Evolutionary conservation across 2,329 filamentous ascomycete genomes (phyloP).

Genomic region (Phialocephala sp.): DNA sequence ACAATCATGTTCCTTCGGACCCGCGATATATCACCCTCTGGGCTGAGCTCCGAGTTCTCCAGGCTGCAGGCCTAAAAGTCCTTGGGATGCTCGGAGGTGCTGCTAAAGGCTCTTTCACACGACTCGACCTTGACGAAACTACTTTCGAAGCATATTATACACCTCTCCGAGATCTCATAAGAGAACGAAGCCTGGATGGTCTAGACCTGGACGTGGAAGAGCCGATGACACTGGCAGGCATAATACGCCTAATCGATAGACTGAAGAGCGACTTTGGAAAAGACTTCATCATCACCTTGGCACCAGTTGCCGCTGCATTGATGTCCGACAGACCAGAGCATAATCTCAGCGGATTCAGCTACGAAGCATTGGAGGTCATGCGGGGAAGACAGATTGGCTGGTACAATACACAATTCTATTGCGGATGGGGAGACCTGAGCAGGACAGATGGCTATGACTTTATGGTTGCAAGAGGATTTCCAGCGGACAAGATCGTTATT

Average conservation of each 20-base stretch:
- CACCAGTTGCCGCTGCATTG: slow-evolving; percentile 80
- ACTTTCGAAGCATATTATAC: slow-evolving; percentile 76
- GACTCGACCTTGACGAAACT: slow-evolving; percentile 59
- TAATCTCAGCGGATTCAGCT: slow-evolving; percentile 83
- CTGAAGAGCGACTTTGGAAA: slow-evolving; percentile 72
- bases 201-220: slow-evolving; percentile 85
- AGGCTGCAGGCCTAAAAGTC: slow-evolving; percentile 77
- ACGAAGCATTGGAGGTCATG: slow-evolving; percentile 73
- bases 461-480: slow-evolving; percentile 70
- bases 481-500: slow-evolving; percentile 74
- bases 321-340: slow-evolving; percentile 58
- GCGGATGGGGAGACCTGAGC: slow-evolving; percentile 66
- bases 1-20: slow-evolving; percentile 76
- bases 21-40: slow-evolving; percentile 74
- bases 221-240: slow-evolving; percentile 68
- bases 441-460: slow-evolving; percentile 55
- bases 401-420: slow-evolving; percentile 95
- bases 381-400: slow-evolving; percentile 72
- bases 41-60: slow-evolving; percentile 75
- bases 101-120: slow-evolving; percentile 73
- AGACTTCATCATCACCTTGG: slow-evolving; percentile 77
- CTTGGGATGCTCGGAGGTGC: slow-evolving; percentile 89
- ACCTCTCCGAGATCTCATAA: slow-evolving; percentile 70
- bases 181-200: slow-evolving; percentile 66
- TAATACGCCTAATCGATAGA: slow-evolving; percentile 70